phyloP scores from a whole-genome alignment of 495 filamentous ascomycete genomes.

The Aspergillus ostianus region DNA sequence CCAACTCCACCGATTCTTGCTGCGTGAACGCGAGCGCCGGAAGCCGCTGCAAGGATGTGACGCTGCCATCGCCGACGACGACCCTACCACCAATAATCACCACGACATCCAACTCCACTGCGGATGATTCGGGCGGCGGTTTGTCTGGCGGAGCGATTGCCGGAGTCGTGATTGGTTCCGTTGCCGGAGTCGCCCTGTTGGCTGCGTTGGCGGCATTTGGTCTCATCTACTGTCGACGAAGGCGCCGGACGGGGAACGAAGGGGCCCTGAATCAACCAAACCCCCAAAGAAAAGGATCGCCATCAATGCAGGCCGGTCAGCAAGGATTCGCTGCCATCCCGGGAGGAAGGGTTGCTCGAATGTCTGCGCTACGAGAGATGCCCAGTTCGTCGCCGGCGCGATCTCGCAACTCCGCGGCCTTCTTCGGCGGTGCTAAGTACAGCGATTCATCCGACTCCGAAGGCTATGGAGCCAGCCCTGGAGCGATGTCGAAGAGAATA shows the following conservation, averaged over 20 bases:
- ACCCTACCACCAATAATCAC: slow-evolving; percentile 65
- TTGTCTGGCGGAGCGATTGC: slow-evolving; percentile 85
- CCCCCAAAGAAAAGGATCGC: slow-evolving; percentile 60
- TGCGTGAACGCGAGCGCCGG: slow-evolving; percentile 79
- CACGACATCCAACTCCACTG: slow-evolving; percentile 43
- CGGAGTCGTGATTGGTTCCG: slow-evolving; percentile 80
- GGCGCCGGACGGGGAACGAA: slow-evolving; percentile 57
- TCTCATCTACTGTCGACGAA: slow-evolving; percentile 57
- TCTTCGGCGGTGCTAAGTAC: slow-evolving; percentile 49
- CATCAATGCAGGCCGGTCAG: slow-evolving; percentile 53
- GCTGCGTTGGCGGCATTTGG: slow-evolving; percentile 59
- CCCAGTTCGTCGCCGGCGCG: slow-evolving; percentile 59
- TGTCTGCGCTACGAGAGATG: slow-evolving; percentile 86
- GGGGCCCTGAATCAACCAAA: slow-evolving; percentile 84
- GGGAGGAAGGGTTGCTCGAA: slow-evolving; percentile 87
- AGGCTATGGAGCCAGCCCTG: slow-evolving; percentile 74
- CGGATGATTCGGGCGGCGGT: slow-evolving; percentile 37
- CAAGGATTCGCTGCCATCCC: slow-evolving; percentile 72
- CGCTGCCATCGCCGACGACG: slow-evolving; percentile 72
- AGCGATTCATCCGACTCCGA: slow-evolving; percentile 80
- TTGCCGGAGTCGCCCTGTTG: slow-evolving; percentile 69
- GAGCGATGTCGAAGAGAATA: slow-evolving; percentile 60
- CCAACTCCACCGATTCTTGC: slow-evolving; percentile 93
- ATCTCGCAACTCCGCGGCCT: slow-evolving; percentile 39
- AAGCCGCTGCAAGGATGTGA: slow-evolving; percentile 65